These are phyloP conservation scores for Xylaria hypoxylon DNA, from an alignment of 2,329 filamentous ascomycete genomes.

Conservation along the genomic window DNA sequence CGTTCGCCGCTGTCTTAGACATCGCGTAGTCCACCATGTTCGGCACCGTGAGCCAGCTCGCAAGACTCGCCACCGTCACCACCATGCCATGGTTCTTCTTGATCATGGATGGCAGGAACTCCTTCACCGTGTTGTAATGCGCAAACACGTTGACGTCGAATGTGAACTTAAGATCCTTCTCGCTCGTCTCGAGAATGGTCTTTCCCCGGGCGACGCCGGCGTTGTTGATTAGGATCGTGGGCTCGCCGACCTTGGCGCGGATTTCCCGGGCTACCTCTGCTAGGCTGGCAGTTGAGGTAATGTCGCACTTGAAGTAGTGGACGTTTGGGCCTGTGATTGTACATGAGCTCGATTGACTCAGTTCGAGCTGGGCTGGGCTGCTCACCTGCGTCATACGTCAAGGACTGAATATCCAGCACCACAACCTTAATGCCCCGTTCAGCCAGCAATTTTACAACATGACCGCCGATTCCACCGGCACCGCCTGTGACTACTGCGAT, in stretches of 20 bases:
- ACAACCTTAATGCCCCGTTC: conserved; percentile 74
- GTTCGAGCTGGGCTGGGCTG: not conserved
- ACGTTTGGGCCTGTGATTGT: conserved; percentile 63
- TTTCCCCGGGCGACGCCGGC: conserved; percentile 58
- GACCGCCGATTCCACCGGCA: conserved; percentile 77
- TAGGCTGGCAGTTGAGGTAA: conserved; percentile 68
- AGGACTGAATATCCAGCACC: conserved; percentile 75
- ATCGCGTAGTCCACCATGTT: conserved; percentile 70
- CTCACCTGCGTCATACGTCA: conserved; percentile 46
- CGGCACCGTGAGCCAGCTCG: conserved; percentile 64
- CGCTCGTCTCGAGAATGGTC: conserved; percentile 59
- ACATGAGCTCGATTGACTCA: conserved; percentile 37
- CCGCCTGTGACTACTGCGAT: conserved; percentile 81
- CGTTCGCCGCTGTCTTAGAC: conserved; percentile 67
- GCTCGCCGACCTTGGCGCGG: conserved; percentile 53
- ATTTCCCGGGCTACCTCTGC: conserved; percentile 56
- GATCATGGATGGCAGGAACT: conserved; percentile 65
- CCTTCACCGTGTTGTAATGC: conserved; percentile 62
- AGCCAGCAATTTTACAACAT: conserved; percentile 73
- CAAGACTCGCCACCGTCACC: conserved; percentile 66
- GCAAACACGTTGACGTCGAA: conserved; percentile 65
- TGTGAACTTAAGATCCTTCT: conserved; percentile 58
- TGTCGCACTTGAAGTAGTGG: conserved; percentile 77
- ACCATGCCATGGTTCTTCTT: conserved; percentile 65
- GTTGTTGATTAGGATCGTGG: conserved; percentile 54